phyloP scores from a whole-genome alignment of 805 yeast species.

The Candida morakotiae region DNA sequence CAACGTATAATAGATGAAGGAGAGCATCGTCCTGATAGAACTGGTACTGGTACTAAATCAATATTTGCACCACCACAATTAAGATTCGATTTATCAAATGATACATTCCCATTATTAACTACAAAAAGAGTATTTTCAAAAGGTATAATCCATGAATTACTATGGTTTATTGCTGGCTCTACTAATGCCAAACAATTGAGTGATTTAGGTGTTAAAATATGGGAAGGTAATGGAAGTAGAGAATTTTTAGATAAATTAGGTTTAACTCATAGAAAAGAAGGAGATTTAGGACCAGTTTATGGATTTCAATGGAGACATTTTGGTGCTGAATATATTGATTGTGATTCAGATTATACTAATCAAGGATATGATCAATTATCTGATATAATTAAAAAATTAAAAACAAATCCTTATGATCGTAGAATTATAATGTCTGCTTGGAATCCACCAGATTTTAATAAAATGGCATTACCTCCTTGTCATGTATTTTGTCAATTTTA shows the following conservation, averaged over 20 bases:
- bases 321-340: conserved; percentile 87
- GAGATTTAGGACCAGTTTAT: conserved; percentile 97
- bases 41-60: conserved; percentile 94
- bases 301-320: conserved; percentile 99
- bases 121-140: conserved; percentile 89
- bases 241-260: conserved; percentile 86
- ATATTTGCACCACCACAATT: conserved; percentile 95
- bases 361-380: conserved; percentile 89
- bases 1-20: conserved; percentile 74
- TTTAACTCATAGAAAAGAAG: conserved; percentile 73
- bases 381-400: conserved; percentile 73
- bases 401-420: conserved; percentile 89
- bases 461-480: conserved; percentile 98
- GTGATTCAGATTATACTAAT: conserved; percentile 82
- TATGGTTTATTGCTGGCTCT: conserved; percentile 90
- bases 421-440: conserved; percentile 94
- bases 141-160: conserved; percentile 82
- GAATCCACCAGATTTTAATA: conserved; percentile 93
- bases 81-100: conserved; percentile 70
- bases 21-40: conserved; percentile 89
- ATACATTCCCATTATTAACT: conserved; percentile 81
- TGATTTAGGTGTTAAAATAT: conserved; percentile 87
- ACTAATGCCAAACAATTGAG: conserved; percentile 80
- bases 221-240: conserved; percentile 98
- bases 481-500: conserved; percentile 95